Evolutionary conservation across 106 monocot species (phyloP).

Genomic region (Acorus gramineus): DNA sequence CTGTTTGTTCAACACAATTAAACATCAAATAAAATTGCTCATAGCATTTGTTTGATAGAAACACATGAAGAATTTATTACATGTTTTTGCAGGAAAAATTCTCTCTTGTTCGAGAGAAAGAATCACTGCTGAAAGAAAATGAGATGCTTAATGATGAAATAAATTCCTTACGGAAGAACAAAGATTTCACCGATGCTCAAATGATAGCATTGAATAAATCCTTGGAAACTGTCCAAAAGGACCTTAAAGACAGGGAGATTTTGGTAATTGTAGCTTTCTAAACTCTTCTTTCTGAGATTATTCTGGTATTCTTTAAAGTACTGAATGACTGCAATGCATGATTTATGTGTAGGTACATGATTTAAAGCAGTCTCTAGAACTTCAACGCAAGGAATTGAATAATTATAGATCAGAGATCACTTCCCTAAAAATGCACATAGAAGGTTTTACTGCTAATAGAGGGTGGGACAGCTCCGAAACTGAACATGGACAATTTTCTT

Average conservation of each 20-base stretch:
- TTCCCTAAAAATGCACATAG: conserved; percentile 89
- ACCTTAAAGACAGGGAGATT: conserved; percentile 72
- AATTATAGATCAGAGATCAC: conserved; percentile 95
- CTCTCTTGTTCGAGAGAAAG: conserved; percentile 60
- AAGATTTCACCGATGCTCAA: conserved; percentile 51
- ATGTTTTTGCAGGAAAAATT: conserved; percentile 67
- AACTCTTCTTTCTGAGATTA: not conserved
- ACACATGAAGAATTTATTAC: not conserved
- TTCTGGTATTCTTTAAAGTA: not conserved
- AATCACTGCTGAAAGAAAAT: conserved; percentile 67
- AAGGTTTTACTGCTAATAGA: conserved; percentile 50
- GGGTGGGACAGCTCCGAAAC: conserved; percentile 22
- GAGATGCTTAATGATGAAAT: conserved; percentile 51
- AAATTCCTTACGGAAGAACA: conserved; percentile 47
- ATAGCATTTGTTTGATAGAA: not conserved
- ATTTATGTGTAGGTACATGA: conserved; percentile 57
- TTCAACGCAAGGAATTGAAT: conserved; percentile 85
- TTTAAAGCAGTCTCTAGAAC: conserved; percentile 64
- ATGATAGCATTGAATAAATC: conserved; percentile 42
- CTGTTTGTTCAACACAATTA: too few species aligned
- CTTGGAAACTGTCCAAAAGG: conserved; percentile 73
- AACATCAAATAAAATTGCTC: too few species aligned
- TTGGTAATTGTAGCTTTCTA: conserved; percentile 38
- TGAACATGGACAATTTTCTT: conserved; percentile 18
- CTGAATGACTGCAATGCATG: not conserved